Evolutionary conservation across 2,329 filamentous ascomycete species (phyloP), one percentile per base, ranked within the genome.

Genomic region (Talaromyces piceae): DNA sequence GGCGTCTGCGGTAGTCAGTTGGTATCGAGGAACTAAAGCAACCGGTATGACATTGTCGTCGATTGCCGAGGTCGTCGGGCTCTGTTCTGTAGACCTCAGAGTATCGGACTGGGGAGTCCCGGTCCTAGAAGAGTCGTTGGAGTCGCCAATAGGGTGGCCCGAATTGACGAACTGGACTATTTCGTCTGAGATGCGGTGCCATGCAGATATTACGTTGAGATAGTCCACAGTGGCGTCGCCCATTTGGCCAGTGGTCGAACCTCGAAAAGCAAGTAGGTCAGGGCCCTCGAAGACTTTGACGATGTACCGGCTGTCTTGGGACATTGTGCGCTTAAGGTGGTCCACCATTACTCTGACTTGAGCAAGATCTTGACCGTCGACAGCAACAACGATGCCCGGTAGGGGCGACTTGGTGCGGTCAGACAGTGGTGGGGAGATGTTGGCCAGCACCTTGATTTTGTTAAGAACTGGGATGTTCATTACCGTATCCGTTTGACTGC

Each of bases 351-450:
- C 77, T 3, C 76, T 71, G 3, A 88, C 83, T 3, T 87, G 80
- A 8, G 79, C 75, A 1, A 72, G 66, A 52, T 84, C 79, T 16
- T 85, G 77, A 1, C 91, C 91, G 67, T 97, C 91, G 25, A 97
- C 73, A 0, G 88, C 86, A 55, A 97, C 84, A 31, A 96, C 79
- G 0, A 87, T 81, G 0, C 91, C 91, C n/a, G 90, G 80, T 5
- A 74, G 72, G 58, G 60, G 74, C 5, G 58, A 53, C 16, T 45
- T 52, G 8, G 57, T 54, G 37, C 64, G 59, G 4, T 59, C 60
- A 52, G 65, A 66, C 23, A 88, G 73, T 0, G 87, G 83, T 22
- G 85, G 87, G 43, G 86, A 86, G 57, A 96, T 88, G 55, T 82
- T 83, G 13, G 82, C 77, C 28, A 97, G 75, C 2, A 91, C 78